phyloP scores from a whole-genome alignment of 805 yeast genomes.

The Candida montana region DNA sequence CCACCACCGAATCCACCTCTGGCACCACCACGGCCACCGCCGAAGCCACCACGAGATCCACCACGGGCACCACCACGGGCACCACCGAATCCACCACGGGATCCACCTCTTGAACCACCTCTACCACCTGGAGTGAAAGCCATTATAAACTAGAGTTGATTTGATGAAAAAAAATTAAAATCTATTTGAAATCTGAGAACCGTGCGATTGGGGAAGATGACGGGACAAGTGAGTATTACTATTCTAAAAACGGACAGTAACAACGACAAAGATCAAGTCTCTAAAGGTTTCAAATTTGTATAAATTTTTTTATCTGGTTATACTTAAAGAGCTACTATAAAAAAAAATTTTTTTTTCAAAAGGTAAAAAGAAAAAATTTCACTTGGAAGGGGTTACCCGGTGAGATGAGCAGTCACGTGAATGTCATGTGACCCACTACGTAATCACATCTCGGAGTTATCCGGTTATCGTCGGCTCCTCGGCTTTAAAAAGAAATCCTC shows the following conservation, averaged over 20 bases:
- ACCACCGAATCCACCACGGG: slow-evolving; percentile 28
- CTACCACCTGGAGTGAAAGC: slow-evolving; percentile 70
- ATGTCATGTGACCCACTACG: no score
- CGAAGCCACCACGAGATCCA: slow-evolving; percentile 36
- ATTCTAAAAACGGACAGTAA: no score
- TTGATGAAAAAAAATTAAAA: no score
- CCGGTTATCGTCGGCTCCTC: no score
- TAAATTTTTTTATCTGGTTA: not conserved
- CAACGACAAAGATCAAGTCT: not conserved
- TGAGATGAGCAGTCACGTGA: slow-evolving; percentile 15
- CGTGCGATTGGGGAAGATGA: no score
- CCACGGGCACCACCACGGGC: slow-evolving; percentile 42
- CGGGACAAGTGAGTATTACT: not conserved
- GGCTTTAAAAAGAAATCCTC: no score
- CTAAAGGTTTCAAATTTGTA: not conserved
- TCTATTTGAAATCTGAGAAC: not conserved
- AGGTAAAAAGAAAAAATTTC: slow-evolving; percentile 6
- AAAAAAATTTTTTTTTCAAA: slow-evolving; percentile 1
- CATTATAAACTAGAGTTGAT: slow-evolving; percentile 42
- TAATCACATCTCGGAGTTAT: no score
- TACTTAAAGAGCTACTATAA: not conserved
- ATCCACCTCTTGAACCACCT: slow-evolving; percentile 49
- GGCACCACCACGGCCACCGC: slow-evolving; percentile 35
- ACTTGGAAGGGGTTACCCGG: slow-evolving; percentile 12
- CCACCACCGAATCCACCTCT: slow-evolving; percentile 32